Evolutionary conservation across 202 grass and related monocot genomes (phyloP).

Genomic region (Setaria viridis): DNA sequence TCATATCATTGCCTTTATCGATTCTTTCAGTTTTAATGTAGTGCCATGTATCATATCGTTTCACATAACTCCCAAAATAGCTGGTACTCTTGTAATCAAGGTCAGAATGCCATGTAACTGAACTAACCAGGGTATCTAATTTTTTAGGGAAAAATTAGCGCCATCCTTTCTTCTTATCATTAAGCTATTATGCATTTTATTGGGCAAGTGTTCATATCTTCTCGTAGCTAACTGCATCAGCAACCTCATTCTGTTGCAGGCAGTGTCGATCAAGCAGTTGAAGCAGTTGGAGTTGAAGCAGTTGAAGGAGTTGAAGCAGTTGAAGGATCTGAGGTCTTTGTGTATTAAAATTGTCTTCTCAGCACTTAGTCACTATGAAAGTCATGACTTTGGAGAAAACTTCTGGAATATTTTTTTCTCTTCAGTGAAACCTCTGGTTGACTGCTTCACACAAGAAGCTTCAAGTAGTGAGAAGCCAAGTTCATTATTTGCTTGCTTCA

Average conservation of each 20-base stretch:
- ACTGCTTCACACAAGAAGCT: conserved; percentile 87
- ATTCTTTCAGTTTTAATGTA: conserved; percentile 19
- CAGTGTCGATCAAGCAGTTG: conserved; percentile 64
- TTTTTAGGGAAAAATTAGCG: conserved; percentile 13
- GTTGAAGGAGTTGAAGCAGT: conserved; percentile 64
- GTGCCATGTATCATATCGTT: conserved; percentile 31
- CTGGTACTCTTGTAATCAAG: conserved; percentile 6
- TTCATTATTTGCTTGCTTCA: conserved; percentile 91
- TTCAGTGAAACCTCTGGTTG: conserved; percentile 77
- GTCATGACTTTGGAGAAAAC: conserved; percentile 71
- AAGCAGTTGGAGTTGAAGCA: conserved; percentile 70
- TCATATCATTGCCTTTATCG: conserved; percentile 11
- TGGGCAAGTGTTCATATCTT: conserved; percentile 19
- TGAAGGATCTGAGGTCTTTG: conserved; percentile 87
- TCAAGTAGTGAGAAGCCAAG: conserved; percentile 87
- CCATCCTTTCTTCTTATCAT: conserved; percentile 21
- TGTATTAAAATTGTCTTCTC: conserved; percentile 76
- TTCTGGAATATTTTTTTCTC: conserved; percentile 90
- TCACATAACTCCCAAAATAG: conserved; percentile 14
- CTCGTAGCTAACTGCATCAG: conserved; percentile 24
- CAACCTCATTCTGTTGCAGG: conserved; percentile 55
- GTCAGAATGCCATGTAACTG: conserved; percentile 22
- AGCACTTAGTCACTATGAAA: conserved; percentile 71
- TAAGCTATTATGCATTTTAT: conserved; percentile 23
- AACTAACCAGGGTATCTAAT: conserved; percentile 10